These are phyloP conservation scores for Comarum palustre DNA, from an alignment of 306 rosid genomes.

Conservation along the genomic window DNA sequence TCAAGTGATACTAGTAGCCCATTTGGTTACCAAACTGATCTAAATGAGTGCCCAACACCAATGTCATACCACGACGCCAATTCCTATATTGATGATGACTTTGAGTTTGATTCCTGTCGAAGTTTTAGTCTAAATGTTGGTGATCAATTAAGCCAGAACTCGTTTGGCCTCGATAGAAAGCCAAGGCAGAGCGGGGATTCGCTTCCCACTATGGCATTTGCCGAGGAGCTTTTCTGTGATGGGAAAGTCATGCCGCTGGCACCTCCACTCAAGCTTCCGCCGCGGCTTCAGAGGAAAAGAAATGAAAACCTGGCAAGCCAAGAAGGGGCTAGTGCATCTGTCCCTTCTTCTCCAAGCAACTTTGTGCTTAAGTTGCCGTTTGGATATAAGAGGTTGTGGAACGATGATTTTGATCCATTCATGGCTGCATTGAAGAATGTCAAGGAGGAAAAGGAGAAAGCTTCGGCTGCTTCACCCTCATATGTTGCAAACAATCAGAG, in stretches of 20 bases:
- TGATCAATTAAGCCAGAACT: background rate
- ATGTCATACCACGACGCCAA: constrained; percentile 41
- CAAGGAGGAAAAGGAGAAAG: constrained; percentile 43
- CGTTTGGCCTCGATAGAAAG: constrained; percentile 5
- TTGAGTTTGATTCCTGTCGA: constrained; percentile 60
- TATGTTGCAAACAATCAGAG: background rate
- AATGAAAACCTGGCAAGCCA: constrained; percentile 11
- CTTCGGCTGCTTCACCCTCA: background rate
- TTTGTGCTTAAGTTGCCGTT: constrained; percentile 38
- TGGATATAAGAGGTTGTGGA: constrained; percentile 41
- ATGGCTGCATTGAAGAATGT: constrained; percentile 63
- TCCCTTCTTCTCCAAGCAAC: constrained; percentile 43
- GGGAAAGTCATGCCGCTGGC: constrained; percentile 69
- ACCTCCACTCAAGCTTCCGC: constrained; percentile 79
- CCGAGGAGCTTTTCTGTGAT: constrained; percentile 72
- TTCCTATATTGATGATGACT: constrained; percentile 41
- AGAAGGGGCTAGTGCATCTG: constrained; percentile 19
- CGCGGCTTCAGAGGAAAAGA: constrained; percentile 44
- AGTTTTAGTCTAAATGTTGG: constrained; percentile 29
- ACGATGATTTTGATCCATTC: constrained; percentile 88
- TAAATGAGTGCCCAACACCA: constrained; percentile 21
- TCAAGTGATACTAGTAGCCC: constrained; percentile 6
- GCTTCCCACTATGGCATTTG: constrained; percentile 65
- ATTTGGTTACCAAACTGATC: constrained; percentile 32
- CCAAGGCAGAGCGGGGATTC: constrained; percentile 22